phyloP scores from a whole-genome alignment of 2,329 filamentous ascomycete genomes.

The Paraconiothyrium sp. region DNA sequence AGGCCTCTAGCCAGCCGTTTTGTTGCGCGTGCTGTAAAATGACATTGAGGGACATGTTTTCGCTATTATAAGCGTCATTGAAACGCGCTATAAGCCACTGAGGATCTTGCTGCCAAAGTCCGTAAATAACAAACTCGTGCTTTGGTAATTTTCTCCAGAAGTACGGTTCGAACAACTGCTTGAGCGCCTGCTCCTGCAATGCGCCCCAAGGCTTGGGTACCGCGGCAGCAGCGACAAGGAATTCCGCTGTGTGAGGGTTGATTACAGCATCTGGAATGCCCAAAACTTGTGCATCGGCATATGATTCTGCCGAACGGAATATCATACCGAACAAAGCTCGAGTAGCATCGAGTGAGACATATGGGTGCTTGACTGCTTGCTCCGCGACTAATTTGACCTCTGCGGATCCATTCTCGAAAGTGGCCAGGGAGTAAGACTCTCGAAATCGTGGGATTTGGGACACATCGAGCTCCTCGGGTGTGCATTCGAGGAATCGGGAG shows the following conservation, averaged over 20 bases:
- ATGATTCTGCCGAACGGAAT: conserved; percentile 66
- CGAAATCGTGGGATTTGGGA: conserved; percentile 84
- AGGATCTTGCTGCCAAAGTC: conserved; percentile 89
- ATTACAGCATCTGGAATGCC: conserved; percentile 69
- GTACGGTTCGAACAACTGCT: conserved; percentile 83
- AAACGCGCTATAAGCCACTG: conserved; percentile 85
- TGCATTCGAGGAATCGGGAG: conserved; percentile 81
- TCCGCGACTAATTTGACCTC: conserved; percentile 68
- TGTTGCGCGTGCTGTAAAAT: conserved; percentile 83
- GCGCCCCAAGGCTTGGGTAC: conserved; percentile 80
- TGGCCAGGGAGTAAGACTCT: conserved; percentile 74
- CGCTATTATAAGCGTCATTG: conserved; percentile 76
- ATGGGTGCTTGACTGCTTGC: conserved; percentile 80
- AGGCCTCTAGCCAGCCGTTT: conserved; percentile 83
- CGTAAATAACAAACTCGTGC: conserved; percentile 89
- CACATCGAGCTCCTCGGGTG: conserved; percentile 79
- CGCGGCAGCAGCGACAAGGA: conserved; percentile 79
- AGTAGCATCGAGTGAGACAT: conserved; percentile 88
- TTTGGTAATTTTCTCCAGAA: conserved; percentile 79
- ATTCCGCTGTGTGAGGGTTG: conserved; percentile 79
- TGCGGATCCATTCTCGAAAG: conserved; percentile 69
- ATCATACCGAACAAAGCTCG: conserved; percentile 71
- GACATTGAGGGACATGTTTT: conserved; percentile 72
- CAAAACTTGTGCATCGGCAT: conserved; percentile 64
- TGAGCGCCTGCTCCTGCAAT: conserved; percentile 78